Evolutionary conservation across 768 basidiomycete genomes (phyloP).

Genomic region (Dendrothele bispora): DNA sequence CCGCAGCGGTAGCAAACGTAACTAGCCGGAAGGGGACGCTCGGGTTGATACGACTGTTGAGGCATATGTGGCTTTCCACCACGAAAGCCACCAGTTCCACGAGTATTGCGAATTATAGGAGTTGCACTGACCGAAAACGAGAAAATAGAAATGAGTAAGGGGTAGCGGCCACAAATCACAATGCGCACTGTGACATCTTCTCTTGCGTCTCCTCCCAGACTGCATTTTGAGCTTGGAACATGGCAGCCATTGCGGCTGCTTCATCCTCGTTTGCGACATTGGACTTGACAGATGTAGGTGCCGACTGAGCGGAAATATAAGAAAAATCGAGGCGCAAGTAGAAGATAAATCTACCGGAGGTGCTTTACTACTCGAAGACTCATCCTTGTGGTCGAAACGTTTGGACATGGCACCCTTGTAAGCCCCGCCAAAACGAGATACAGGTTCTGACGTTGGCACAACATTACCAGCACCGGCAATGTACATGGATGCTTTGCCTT

Average conservation of each 20-base stretch:
- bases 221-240: constrained; percentile 92
- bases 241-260: constrained; percentile 94
- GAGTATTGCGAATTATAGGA: constrained; percentile 64
- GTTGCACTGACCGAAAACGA: constrained; percentile 52
- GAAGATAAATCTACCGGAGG: constrained; percentile 23
- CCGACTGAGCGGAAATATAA: not conserved
- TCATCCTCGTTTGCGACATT: constrained; percentile 72
- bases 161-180: constrained; percentile 34
- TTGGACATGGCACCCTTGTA: constrained; percentile 76
- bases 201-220: constrained; percentile 99
- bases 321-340: constrained; percentile 25
- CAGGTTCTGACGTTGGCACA: constrained; percentile 49
- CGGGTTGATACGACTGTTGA: constrained; percentile 54
- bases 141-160: constrained; percentile 48
- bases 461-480: constrained; percentile 41
- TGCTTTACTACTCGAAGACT: constrained; percentile 22
- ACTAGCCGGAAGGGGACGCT: constrained; percentile 85
- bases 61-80: constrained; percentile 59
- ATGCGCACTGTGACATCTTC: constrained; percentile 98
- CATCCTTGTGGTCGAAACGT: constrained; percentile 88
- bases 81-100: constrained; percentile 63
- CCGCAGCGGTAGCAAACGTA: constrained; percentile 99
- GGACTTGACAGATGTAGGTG: constrained; percentile 34
- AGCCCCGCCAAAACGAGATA: constrained; percentile 37
- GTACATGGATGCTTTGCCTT: constrained; percentile 31